Base-by-base conservation (phyloP, 495 filamentous ascomycete genomes). In the Aspergillus sclerotiicarbonarius region DNA sequence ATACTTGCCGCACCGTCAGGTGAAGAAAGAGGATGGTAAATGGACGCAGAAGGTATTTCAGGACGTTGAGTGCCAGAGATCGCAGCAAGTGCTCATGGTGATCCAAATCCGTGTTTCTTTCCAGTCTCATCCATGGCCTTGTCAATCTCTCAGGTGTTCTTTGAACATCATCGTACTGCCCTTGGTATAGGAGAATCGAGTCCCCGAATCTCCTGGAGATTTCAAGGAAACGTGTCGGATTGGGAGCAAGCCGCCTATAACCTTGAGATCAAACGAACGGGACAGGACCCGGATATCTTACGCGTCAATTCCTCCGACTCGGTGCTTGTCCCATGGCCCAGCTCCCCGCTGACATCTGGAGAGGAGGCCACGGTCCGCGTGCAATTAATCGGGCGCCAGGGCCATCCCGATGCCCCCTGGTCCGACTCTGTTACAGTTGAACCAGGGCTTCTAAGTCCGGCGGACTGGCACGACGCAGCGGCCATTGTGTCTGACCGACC, bases 291-390 rank as follows among this genome's bases (percentile, higher is more conserved):
- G 16, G 44, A 46, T 21, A 21, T 46, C 44, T 46, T 20, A 8
- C 44, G 18, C 9, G 44, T 46, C 16, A 21, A 46, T 21, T 20
- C 18, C 44, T 6, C 44, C 44, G 18, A 46, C 9, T 82, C 80
- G 0, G 63, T 78, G 12, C 73, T 81, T 1, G 73, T 82, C 0
- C 79, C 76, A n/a, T 82, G 80, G 80, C 80, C 79, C 13, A 72
- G 71, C 0, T 59, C 68, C 1, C 69, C 74, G 3, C 63, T 82
- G 8, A 45, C 62, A 4, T 78, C 79, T 13, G 62, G 77, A 31
- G 78, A 80, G 59, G 57, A 58, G 3, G 76, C 63, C 10, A 61
- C 49, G 5, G 65, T 81, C 6, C 69, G 77, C 13, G 77, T 81
- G 33, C 72, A 46, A 18, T 21, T 3, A 13, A 45, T n/a, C 41